Base-by-base conservation (phyloP, 2,329 filamentous ascomycete species). In the Fusarium praegraminearum region DNA sequence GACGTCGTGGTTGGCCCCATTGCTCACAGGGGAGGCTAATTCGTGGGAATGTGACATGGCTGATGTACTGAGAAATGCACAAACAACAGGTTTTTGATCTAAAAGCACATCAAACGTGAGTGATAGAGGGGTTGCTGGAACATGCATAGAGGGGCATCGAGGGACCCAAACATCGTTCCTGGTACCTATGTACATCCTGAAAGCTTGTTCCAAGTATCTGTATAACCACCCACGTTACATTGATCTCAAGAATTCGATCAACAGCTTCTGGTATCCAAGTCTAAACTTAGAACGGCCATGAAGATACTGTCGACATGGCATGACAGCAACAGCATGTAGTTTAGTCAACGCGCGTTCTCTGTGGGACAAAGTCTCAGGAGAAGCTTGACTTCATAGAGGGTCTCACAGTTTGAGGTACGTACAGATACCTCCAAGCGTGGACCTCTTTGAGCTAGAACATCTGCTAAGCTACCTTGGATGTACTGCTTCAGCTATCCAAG, bases 11-110 rank as follows among this genome's bases (percentile, higher is more conserved):
- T 63, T 53, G 54, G 57, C 22, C 55, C 71, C 62, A 65, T 73
- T 62, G 52, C 30, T 57, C 30, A 28, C 59, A 53, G 30, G 18
- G 38, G 46, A 73, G 62, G 53, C 57, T 67, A 55, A 46, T 65
- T 61, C 53, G 55, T 66, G 64, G 47, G 49, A 65, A 61, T 52
- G 67, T 41, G 35, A 35, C 67, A 62, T 57, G 30, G 32, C 53
- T 46, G 32, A 61, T 43, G 53, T 47, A 40, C 61, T 43, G 53
- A 53, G 36, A 44, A 69, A 38, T 60, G 47, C 50, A 38, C 46
- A 35, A 56, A 36, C 67, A 70, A 70, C 67, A 70, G 67, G 67
- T 70, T 70, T 66, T 70, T 36, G 24, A 33, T 46, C 36, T 20
- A 57, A 57, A 65, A 49, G 46, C 13, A 47, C 40, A 41, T 58